Percentiles rank a stretch among this genome's conserved stretches.
Conservation (phyloP, 495 filamentous ascomycete genomes). For the Trichoderma reesei region DNA sequence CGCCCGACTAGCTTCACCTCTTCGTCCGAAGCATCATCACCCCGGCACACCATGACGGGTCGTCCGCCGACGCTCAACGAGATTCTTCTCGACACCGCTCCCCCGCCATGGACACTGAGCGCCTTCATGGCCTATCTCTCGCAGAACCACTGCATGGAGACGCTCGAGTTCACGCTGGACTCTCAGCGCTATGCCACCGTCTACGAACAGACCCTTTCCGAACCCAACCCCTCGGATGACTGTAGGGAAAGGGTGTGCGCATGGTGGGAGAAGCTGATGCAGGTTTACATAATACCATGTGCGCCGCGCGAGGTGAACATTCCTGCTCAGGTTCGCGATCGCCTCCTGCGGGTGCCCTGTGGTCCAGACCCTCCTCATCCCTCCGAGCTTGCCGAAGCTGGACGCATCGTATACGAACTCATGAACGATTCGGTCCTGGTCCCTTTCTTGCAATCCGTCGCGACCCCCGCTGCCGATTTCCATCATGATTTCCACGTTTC, state of each 20-base stretch:
- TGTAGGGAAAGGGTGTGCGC: constrained; percentile 63
- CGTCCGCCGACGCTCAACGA: constrained; percentile 77
- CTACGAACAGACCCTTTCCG: constrained; percentile 1
- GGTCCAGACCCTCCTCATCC: constrained; percentile 62
- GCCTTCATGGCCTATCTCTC: constrained; percentile 97
- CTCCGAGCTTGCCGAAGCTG: constrained; percentile 74
- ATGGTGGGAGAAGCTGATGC: constrained; percentile 57
- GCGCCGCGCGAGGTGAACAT: constrained; percentile 89
- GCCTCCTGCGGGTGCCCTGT: constrained; percentile 56
- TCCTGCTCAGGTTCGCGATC: constrained; percentile 73
- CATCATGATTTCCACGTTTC: constrained; percentile 11
- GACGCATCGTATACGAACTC: constrained; percentile 80
- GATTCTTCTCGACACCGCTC: constrained; percentile 77
- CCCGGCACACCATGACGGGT: constrained; percentile 16
- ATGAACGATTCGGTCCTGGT: constrained; percentile 94
- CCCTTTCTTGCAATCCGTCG: constrained; percentile 62
- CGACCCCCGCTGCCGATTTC: neutral
- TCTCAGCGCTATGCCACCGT: constrained; percentile 73
- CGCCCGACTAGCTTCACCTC: constrained; percentile 1
- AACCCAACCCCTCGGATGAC: constrained; percentile 21
- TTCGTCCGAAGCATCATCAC: constrained; percentile 38
- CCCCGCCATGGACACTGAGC: constrained; percentile 81
- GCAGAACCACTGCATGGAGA: constrained; percentile 96
- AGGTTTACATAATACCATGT: constrained; percentile 70
- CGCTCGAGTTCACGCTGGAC: constrained; percentile 94